Evolutionary conservation across 192 early-diverging fungal species (phyloP).

Genomic region (Linnemannia schmuckeri): DNA sequence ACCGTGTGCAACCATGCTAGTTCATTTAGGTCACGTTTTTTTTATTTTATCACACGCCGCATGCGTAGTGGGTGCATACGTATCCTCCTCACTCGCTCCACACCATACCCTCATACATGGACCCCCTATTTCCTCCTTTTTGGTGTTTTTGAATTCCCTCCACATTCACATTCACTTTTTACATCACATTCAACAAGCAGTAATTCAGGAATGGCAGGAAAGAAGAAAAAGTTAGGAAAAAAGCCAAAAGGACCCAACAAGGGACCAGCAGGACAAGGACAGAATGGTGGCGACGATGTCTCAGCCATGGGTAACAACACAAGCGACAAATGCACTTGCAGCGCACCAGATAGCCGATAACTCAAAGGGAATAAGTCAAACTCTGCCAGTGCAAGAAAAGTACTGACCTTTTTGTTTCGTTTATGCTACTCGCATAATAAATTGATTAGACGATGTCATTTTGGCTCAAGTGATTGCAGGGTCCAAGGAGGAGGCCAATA

Average conservation of each 20-base stretch:
- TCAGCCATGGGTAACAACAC: not conserved
- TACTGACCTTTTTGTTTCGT: not conserved
- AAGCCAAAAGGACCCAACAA: conserved; percentile 6
- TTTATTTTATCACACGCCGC: not conserved
- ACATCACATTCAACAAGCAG: not conserved
- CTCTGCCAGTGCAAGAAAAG: not conserved
- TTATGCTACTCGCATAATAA: not conserved
- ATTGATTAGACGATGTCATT: conserved; percentile 22
- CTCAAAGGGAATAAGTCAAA: not conserved
- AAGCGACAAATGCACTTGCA: not conserved
- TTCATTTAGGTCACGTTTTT: not conserved
- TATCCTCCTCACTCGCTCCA: not conserved
- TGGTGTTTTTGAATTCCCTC: not conserved
- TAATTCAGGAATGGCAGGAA: conserved; percentile 18
- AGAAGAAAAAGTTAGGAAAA: conserved; percentile 33
- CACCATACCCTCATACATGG: not conserved
- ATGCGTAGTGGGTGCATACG: not conserved
- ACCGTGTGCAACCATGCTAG: not conserved
- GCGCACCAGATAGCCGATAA: not conserved
- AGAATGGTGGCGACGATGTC: not conserved
- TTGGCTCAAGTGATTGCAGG: conserved; percentile 11
- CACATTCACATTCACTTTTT: not conserved
- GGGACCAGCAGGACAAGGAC: not conserved
- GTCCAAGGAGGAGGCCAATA: conserved; percentile 5
- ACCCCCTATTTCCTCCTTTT: not conserved